Base-by-base conservation (phyloP, 345 rosid species). In the Pseudoturritis turrita region DNA sequence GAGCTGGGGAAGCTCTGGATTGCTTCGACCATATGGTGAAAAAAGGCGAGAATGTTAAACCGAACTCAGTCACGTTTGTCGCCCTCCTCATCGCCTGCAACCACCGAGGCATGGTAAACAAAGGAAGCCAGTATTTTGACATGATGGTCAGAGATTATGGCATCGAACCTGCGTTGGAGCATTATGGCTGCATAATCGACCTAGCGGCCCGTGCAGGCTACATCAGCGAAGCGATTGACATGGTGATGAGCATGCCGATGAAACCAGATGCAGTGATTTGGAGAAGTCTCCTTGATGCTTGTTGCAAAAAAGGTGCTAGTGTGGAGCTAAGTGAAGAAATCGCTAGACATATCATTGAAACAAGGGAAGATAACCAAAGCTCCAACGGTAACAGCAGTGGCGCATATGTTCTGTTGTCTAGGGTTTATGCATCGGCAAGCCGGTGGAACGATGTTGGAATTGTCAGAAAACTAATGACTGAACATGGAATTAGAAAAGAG, bases 211-310 rank as follows among this genome's bases (percentile, higher is more conserved):
- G 90, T 52, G 90, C 96, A 49, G 91, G 98, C 58, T 78, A 79
- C 53, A 80, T 87, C 12, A 81, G 57, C 22, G 91, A 88, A 74
- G 98, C 96, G 6, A 77, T 89, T 22, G 76, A 84, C 68, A 65
- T 89, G 46, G 82, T 92, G 10, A 80, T 75, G 33, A 73, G 11
- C 52, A 92, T 90, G 96, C 86, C 85, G 0, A 75, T 86, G 80
- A 89, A 81, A 78, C 96, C 96, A 14, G 98, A 92, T 57, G 81
- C 43, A 1, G 89, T 88, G 23, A 88, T 89, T 25, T 90, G 96
- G 96, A 92, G 98, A 80, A 82, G 93, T 74, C 88, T 92, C 23
- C 98, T 92, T 9, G 93, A 82, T 70, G 89, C 96, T 61, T 88
- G 89, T 80, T 73, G 88, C 46, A 90, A 84, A 84, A 81, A 78